Conservation (phyloP, 495 filamentous ascomycete genomes). For the Daldinia caldariorum region DNA sequence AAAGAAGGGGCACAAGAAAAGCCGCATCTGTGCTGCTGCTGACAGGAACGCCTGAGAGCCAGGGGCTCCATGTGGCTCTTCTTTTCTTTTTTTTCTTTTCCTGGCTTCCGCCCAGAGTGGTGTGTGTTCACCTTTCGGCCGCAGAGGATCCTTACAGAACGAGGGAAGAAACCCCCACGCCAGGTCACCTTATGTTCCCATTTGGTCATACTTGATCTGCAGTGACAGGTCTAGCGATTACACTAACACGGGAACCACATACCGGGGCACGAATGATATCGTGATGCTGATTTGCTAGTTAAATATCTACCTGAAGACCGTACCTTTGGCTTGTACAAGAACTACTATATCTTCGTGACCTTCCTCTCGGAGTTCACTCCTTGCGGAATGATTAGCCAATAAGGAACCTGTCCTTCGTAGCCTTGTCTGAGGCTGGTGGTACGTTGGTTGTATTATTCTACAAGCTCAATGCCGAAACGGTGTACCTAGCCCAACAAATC, state of each 20-base stretch:
- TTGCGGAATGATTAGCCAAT: background rate
- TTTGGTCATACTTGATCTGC: constrained; percentile 28
- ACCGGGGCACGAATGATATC: constrained; percentile 7
- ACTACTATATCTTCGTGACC: background rate
- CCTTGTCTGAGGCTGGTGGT: constrained; percentile 12
- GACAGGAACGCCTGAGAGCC: background rate
- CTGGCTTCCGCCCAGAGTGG: constrained; percentile 6
- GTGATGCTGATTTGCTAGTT: constrained; percentile 1
- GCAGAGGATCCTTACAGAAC: constrained; percentile 6
- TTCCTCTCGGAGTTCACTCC: background rate
- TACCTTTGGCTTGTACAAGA: background rate
- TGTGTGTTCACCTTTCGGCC: constrained; percentile 14
- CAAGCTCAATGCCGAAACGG: background rate
- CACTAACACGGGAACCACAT: constrained; percentile 1
- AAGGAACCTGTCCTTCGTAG: constrained; percentile 1
- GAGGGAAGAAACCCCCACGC: constrained; percentile 35
- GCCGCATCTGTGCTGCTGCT: constrained; percentile 3
- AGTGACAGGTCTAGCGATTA: constrained; percentile 16
- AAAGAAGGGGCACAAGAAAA: constrained; percentile 7
- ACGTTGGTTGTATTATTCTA: background rate
- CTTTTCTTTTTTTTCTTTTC: constrained; percentile 4
- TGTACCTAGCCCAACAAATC: background rate
- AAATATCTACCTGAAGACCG: background rate
- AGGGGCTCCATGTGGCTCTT: constrained; percentile 28
- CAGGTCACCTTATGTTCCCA: constrained; percentile 9